Evolutionary conservation across 2,329 filamentous ascomycete genomes (phyloP), one percentile per base, ranked within the genome.

Genomic region (Aspergillus ibericus): DNA sequence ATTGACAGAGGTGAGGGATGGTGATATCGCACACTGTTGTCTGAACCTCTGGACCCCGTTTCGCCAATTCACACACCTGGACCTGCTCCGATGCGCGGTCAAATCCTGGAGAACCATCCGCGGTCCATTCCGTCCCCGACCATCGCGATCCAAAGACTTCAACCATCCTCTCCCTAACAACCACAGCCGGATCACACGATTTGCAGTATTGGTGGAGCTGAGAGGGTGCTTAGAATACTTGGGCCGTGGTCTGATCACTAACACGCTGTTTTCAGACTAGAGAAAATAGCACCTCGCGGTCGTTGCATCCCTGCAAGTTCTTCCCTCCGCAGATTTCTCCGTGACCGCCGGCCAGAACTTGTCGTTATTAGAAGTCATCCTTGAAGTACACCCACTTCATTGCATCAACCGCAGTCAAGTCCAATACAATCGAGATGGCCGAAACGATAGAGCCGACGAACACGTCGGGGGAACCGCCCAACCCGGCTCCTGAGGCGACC

Each of bases 381-480:
- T 57, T 32, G 16, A 32, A 29, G 42, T 32, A 15, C 18, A 42
- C 34, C 29, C 36, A 22, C 22, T 25, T 49, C 53, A 27, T 44
- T 25, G 16, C 13, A 52, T 22, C 29, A 16, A n/a, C 42, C 22
- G 16, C 10, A 16, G 44, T 18, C 7, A 46, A 42, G 29, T 54
- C 53, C 56, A 20, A 32, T 32, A 47, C 38, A 16, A 59, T 55
- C 42, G 53, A 59, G 56, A 69, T 68, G 67, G 64, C 66, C 18
- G 67, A 69, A 25, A 56, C 61, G 9, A 42, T 56, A 48, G 63
- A 68, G 46, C 55, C 60, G 50, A 50, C 61, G 54, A 63, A 64
- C 32, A 52, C 66, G 42, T 52, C 66, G 38, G 55, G 61, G 7
- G 62, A 68, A 27, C 58, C 57, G 49, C 65, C 63, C 42, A 66